Evolutionary conservation across 257 asterid genomes (phyloP).

Genomic region (Nicotiana paniculata): DNA sequence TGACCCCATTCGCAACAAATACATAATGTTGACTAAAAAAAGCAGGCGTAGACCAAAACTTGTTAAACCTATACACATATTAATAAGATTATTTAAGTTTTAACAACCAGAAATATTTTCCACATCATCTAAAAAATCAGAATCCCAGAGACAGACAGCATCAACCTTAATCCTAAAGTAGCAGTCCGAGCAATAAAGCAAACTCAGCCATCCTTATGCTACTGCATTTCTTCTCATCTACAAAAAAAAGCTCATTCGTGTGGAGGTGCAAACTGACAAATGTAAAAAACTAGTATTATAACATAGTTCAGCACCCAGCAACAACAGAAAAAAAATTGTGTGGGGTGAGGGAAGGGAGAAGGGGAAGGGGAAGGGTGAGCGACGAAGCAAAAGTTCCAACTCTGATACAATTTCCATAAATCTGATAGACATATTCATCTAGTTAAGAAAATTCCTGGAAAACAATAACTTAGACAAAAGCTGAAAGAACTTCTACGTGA

Average conservation of each 20-base stretch:
- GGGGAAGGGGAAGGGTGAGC: neutral
- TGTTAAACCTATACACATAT: neutral
- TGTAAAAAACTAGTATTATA: neutral
- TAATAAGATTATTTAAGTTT: neutral
- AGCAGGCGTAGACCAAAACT: neutral
- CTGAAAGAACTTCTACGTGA: neutral
- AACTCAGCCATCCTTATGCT: neutral
- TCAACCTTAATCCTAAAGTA: neutral
- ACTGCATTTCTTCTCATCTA: neutral
- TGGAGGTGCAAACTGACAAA: neutral
- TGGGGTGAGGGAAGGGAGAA: neutral
- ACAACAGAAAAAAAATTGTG: neutral
- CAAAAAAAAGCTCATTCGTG: neutral
- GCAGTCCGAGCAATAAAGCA: neutral
- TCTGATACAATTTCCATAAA: neutral
- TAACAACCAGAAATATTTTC: neutral
- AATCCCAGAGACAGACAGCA: neutral
- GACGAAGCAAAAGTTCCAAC: neutral
- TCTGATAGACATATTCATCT: neutral
- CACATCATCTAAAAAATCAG: neutral
- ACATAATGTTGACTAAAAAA: neutral
- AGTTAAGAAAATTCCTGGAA: neutral
- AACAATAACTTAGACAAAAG: neutral
- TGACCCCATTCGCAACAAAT: neutral
- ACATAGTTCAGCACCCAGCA: neutral